Evolutionary conservation across 148 eudicot species (phyloP), one percentile per base, ranked within the genome.

Genomic region (Mesembryanthemum crystallinum): DNA sequence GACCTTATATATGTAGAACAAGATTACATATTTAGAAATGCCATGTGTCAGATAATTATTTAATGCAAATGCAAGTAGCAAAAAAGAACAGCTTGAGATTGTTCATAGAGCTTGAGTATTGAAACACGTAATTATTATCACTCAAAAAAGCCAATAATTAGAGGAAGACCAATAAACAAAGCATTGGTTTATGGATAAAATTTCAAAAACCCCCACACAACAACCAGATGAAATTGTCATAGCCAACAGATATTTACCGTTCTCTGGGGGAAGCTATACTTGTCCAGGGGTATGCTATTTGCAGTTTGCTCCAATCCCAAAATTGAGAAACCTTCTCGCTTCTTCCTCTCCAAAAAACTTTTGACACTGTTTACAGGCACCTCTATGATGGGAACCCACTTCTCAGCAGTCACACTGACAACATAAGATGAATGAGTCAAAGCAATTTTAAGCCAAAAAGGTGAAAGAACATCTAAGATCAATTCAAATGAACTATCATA

Each of bases 251-350:
- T 21, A 82, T 83, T 88, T 83, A 93, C 99, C 65, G 92, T 89
- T 77, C 77, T 91, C 75, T 77, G 87, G 35, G 94, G 97, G 78
- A 89, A 96, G 70, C 57, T 79, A 73, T 83, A 92, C 81, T 88
- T 83, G 90, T 96, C 94, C 35, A 96, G 87, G 73, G 92, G 78
- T 71, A 88, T 64, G 80, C 98, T 96, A 77, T 96, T 92, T 67
- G 99, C 98, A 69, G 99, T 96, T 82, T 96, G 98, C 94, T 96
- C 99, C 77, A 96, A 82, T 75, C 99, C 99, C 84, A 96, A 74
- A 64, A 92, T 77, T 42, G 97, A 84, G 74, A 80, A 96, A 49
- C 99, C 99, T 58, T 92, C 94, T 54, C 78, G 81, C 81, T 90
- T 92, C 90, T 95, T 92, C 76, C 90, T 91, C 84, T 92, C 91